phyloP scores from a whole-genome alignment of 1,284 basidiomycete genomes.

The Ustilago sp. region DNA sequence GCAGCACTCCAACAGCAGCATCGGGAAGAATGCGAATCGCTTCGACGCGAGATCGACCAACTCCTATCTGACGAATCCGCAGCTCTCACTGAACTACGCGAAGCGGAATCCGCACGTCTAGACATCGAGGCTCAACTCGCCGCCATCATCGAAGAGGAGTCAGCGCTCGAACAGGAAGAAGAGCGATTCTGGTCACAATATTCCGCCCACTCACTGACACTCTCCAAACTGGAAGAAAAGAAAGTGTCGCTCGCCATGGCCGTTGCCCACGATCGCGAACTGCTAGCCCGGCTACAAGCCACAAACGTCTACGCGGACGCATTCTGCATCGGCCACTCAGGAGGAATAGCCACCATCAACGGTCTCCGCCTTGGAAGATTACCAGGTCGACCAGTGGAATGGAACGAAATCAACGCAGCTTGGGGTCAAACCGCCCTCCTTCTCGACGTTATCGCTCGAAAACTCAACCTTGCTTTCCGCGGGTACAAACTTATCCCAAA shows the following conservation, averaged over 20 bases:
- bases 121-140: constrained; percentile 79
- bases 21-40: constrained; percentile 16
- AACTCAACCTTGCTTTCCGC: constrained; percentile 38
- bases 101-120: constrained; percentile 63
- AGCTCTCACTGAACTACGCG: constrained; percentile 35
- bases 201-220: constrained; percentile 78
- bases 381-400: constrained; percentile 79
- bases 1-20: constrained; percentile 11
- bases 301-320: constrained; percentile 99
- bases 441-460: constrained; percentile 79
- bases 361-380: constrained; percentile 89
- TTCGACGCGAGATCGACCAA: constrained; percentile 37
- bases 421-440: constrained; percentile 96
- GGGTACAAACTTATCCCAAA: constrained; percentile 57
- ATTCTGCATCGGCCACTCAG: constrained; percentile 96
- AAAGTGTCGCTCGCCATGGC: constrained; percentile 80
- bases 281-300: constrained; percentile 84
- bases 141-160: constrained; percentile 79
- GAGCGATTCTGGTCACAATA: constrained; percentile 89
- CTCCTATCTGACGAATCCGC: constrained; percentile 34
- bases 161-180: constrained; percentile 79
- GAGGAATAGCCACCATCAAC: constrained; percentile 92
- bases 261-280: constrained; percentile 69
- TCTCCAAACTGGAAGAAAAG: constrained; percentile 78
- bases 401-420: constrained; percentile 98